phyloP scores from a whole-genome alignment of 495 filamentous ascomycete genomes.

The Rhizodiscina lignyota region DNA sequence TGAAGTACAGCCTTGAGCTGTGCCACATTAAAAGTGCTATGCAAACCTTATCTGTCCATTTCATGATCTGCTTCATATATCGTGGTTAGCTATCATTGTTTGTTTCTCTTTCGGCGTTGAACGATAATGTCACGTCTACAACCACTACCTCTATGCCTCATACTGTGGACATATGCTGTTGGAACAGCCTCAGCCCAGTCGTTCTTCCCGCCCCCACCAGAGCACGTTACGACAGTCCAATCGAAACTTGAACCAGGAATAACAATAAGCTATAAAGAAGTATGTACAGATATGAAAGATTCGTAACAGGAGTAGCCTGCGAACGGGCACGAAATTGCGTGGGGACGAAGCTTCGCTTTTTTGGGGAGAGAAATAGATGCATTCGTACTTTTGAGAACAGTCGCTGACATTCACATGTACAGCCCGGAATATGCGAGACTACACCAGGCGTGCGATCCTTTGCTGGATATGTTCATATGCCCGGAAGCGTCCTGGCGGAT shows the following conservation, averaged over 20 bases:
- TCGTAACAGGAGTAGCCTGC: neutral
- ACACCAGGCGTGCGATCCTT: conserved; percentile 16
- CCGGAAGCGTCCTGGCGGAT: conserved; percentile 27
- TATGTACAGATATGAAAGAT: conserved; percentile 11
- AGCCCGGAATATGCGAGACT: conserved; percentile 16
- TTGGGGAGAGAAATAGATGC: neutral
- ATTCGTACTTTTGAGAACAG: neutral
- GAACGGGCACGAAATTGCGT: neutral
- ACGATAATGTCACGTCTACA: too few relatives aligned
- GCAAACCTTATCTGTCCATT: too few relatives aligned
- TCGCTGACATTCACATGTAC: neutral
- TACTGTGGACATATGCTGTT: too few relatives aligned
- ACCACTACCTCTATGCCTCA: too few relatives aligned
- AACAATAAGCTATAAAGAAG: conserved; percentile 48
- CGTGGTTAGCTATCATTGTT: too few relatives aligned
- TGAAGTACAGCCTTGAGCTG: too few relatives aligned
- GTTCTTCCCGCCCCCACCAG: conserved; percentile 40
- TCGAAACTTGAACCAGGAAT: conserved; percentile 42
- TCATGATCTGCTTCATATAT: too few relatives aligned
- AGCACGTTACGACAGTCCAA: conserved; percentile 35
- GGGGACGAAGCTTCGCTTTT: neutral
- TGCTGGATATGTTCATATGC: conserved; percentile 29
- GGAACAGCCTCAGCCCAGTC: too few relatives aligned
- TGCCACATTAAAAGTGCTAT: too few relatives aligned
- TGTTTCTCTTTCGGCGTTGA: too few relatives aligned